Percentiles rank a stretch among this genome's conserved stretches.
Conservation (phyloP, 345 rosid genomes). For the Citrus cavaleriei region DNA sequence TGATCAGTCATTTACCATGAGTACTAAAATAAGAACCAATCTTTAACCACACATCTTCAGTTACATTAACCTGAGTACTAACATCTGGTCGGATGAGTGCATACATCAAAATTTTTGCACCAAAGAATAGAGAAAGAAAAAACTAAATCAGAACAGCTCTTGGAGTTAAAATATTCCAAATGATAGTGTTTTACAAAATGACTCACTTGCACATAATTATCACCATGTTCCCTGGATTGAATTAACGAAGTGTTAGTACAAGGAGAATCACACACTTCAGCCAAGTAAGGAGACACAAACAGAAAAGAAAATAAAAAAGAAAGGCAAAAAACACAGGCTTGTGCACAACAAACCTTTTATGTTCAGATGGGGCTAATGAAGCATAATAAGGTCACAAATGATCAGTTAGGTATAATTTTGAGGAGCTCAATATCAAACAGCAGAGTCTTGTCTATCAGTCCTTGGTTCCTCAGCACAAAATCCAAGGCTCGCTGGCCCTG, state of each 20-base stretch:
- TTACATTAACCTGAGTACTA: too few relatives aligned
- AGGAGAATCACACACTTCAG: neutral
- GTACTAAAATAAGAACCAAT: neutral
- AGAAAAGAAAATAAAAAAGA: neutral
- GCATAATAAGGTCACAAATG: neutral
- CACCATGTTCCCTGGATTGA: constrained; percentile 5
- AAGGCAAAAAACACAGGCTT: neutral
- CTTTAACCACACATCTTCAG: neutral
- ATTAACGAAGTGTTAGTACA: neutral
- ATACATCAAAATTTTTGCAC: neutral
- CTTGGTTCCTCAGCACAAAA: constrained; percentile 94
- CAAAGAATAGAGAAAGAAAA: neutral
- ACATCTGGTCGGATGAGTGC: neutral
- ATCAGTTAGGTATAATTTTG: constrained; percentile 56
- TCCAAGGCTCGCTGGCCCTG: constrained; percentile 97
- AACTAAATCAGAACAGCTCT: neutral
- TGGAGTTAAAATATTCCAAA: neutral
- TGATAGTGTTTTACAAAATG: neutral
- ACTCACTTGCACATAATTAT: neutral
- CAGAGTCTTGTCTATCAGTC: constrained; percentile 90
- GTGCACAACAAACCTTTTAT: constrained; percentile 12
- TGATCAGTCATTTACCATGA: neutral
- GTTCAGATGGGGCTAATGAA: neutral
- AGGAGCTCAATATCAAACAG: constrained; percentile 92
- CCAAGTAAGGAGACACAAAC: neutral